These are phyloP conservation scores for Coffea eugenioides DNA, from an alignment of 257 asterid genomes.

Conservation along the genomic window DNA sequence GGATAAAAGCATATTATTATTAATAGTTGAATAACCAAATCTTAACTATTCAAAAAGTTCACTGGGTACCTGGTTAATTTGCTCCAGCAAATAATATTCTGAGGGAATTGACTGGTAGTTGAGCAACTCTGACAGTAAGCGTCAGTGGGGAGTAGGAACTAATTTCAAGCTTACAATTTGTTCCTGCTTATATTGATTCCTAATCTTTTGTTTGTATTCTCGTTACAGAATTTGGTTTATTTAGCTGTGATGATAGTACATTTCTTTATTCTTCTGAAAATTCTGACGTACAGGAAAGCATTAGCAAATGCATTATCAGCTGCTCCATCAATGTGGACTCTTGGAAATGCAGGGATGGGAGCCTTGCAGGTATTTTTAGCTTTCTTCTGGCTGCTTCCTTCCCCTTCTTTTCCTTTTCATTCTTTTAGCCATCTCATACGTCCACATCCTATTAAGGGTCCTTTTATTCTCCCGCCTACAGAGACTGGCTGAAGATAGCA, in stretches of 20 bases:
- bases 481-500: conserved; percentile 88
- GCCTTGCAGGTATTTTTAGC: conserved; percentile 66
- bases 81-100: background rate
- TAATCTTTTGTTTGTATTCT: background rate
- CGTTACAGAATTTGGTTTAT: background rate
- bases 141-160: background rate
- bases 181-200: background rate
- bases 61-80: too few relatives aligned
- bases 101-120: background rate
- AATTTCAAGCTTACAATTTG: background rate
- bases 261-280: background rate
- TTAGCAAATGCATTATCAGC: conserved; percentile 88
- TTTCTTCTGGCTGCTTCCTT: background rate
- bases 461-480: conserved; percentile 20
- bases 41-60: too few relatives aligned
- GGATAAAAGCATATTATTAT: too few relatives aligned
- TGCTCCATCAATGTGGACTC: conserved; percentile 97
- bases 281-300: conserved; percentile 62
- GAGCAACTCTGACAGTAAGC: background rate
- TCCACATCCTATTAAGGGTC: background rate
- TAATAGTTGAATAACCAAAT: too few relatives aligned
- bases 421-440: background rate
- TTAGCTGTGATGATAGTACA: background rate
- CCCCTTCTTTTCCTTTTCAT: background rate
- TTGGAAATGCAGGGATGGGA: conserved; percentile 99